phyloP scores from a whole-genome alignment of 208 protist species.

The Trypanosoma vivax region DNA sequence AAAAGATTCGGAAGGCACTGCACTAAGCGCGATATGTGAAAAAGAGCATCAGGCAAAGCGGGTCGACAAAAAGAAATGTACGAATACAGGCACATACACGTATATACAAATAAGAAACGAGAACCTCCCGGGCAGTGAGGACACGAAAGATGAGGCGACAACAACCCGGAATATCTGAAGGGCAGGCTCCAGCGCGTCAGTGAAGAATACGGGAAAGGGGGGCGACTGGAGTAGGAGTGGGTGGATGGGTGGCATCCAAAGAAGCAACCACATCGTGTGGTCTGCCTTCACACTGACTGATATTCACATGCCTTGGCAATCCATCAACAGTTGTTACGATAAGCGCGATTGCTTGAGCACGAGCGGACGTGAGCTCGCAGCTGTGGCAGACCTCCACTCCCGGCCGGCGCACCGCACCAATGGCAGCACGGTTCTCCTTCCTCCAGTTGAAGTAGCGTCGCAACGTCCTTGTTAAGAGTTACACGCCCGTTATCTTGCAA shows the following conservation, averaged over 20 bases:
- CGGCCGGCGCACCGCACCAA: slow-evolving; percentile 69
- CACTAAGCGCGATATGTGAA: not conserved
- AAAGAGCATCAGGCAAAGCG: not conserved
- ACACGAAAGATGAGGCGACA: slow-evolving; percentile 3
- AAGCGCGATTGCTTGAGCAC: slow-evolving; percentile 41
- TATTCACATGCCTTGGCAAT: too few relatives aligned
- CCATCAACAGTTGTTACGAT: too few relatives aligned
- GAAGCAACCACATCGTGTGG: too few relatives aligned
- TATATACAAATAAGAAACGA: not conserved
- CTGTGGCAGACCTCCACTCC: slow-evolving; percentile 38
- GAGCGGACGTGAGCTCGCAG: slow-evolving; percentile 55
- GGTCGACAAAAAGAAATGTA: not conserved
- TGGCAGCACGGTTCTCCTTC: slow-evolving; percentile 70
- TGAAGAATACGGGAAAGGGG: too few relatives aligned
- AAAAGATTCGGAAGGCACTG: not conserved
- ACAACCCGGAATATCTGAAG: too few relatives aligned
- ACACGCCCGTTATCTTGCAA: slow-evolving; percentile 49
- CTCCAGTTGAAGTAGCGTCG: slow-evolving; percentile 44
- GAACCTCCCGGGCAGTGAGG: not conserved
- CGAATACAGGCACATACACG: not conserved
- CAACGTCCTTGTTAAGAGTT: slow-evolving; percentile 66
- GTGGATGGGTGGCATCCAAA: too few relatives aligned
- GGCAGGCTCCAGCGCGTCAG: too few relatives aligned
- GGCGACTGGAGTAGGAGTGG: too few relatives aligned
- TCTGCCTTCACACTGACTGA: too few relatives aligned